phyloP scores from a whole-genome alignment of 2,329 filamentous ascomycete genomes.

The Zymoseptoria ardabiliae region DNA sequence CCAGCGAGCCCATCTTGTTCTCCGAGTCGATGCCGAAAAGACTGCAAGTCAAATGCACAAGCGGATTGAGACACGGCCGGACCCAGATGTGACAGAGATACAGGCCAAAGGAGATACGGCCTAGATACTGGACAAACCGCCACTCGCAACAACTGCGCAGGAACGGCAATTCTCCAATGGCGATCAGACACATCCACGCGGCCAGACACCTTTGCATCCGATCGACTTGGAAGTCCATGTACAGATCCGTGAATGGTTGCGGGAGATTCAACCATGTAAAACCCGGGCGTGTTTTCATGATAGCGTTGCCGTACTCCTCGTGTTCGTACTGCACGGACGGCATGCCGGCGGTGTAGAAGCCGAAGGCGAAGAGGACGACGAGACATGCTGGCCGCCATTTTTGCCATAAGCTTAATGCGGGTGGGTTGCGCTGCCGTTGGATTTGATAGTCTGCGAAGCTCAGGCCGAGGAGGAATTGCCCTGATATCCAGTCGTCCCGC shows the following conservation, averaged over 20 bases:
- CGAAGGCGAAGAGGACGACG: conserved; percentile 6
- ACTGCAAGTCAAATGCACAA: background rate
- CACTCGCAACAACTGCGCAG: conserved; percentile 46
- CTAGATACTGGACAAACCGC: conserved; percentile 48
- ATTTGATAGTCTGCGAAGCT: conserved; percentile 11
- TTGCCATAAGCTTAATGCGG: background rate
- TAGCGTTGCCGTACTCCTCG: background rate
- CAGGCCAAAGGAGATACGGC: conserved; percentile 47
- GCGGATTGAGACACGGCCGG: conserved; percentile 2
- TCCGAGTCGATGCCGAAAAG: conserved; percentile 4
- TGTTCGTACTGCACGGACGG: background rate
- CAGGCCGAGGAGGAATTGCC: conserved; percentile 11
- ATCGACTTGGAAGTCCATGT: conserved; percentile 8
- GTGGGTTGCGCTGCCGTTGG: background rate
- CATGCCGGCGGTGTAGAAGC: conserved; percentile 9
- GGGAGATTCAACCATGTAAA: conserved; percentile 8
- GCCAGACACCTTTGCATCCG: conserved; percentile 9
- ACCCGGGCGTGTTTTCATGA: conserved; percentile 3
- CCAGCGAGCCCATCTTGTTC: background rate
- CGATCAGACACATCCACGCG: conserved; percentile 4
- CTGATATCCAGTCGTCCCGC: conserved; percentile 12
- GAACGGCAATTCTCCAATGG: conserved; percentile 5
- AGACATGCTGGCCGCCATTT: background rate
- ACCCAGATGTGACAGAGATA: conserved; percentile 36
- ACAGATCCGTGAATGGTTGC: conserved; percentile 2